These are phyloP conservation scores for Trichophyton rubrum DNA, from an alignment of 2,329 filamentous ascomycete genomes.

Conservation along the genomic window DNA sequence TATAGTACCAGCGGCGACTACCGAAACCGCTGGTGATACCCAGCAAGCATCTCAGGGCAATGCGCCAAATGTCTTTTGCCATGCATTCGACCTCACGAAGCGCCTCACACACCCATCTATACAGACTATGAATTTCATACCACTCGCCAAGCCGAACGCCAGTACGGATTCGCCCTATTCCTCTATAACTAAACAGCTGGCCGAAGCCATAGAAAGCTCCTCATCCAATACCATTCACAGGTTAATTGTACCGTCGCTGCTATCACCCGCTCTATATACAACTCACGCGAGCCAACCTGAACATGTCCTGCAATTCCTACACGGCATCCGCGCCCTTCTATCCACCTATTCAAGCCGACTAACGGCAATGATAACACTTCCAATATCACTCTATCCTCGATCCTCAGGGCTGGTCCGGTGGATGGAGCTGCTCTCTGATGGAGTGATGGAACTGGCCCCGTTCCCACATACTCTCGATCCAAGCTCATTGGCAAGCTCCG, in stretches of 20 bases:
- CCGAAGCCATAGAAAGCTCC: constrained; percentile 44
- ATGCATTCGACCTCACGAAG: constrained; percentile 60
- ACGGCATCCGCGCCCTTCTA: constrained; percentile 62
- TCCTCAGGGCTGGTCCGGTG: constrained; percentile 64
- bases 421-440: constrained; percentile 75
- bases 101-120: constrained; percentile 46
- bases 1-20: constrained; percentile 19
- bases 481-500: constrained; percentile 32
- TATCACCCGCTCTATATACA: constrained; percentile 77
- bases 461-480: constrained; percentile 50
- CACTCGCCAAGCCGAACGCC: constrained; percentile 26
- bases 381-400: constrained; percentile 67
- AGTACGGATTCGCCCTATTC: constrained; percentile 45
- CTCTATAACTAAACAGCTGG: constrained; percentile 49
- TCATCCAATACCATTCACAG: constrained; percentile 57
- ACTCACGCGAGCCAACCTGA: constrained; percentile 56
- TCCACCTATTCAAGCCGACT: constrained; percentile 52
- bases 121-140: constrained; percentile 42
- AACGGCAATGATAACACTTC: constrained; percentile 63
- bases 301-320: constrained; percentile 67
- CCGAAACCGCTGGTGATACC: constrained; percentile 35
- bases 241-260: constrained; percentile 68
- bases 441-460: constrained; percentile 69
- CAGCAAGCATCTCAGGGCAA: constrained; percentile 12
- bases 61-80: constrained; percentile 46